Conservation (phyloP, 1,284 basidiomycete species). For the Cryptococcus floricola region DNA sequence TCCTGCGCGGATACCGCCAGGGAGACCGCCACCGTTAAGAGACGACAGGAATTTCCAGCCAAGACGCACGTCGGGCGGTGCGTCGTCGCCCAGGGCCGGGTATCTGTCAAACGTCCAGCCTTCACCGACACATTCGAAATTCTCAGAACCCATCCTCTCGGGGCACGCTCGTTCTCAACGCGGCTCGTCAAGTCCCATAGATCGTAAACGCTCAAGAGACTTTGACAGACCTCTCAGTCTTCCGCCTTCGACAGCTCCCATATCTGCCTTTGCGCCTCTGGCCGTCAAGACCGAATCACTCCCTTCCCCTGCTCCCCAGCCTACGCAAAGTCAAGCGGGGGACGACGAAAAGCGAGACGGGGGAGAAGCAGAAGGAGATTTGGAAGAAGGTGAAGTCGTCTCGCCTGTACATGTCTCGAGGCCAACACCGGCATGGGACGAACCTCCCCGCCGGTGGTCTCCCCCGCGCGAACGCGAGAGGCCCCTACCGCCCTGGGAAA, state of each 20-base stretch:
- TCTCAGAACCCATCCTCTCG: constrained; percentile 7
- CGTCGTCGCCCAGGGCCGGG: too few species aligned
- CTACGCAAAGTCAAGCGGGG: too few species aligned
- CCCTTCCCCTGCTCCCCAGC: neutral
- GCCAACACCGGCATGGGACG: neutral
- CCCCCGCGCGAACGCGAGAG: constrained; percentile 14
- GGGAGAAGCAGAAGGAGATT: constrained; percentile 21
- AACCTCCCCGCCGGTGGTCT: constrained; percentile 9
- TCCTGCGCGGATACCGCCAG: constrained; percentile 12
- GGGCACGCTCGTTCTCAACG: constrained; percentile 26
- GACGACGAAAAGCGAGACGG: neutral
- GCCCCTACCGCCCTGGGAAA: constrained; percentile 17
- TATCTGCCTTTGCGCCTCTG: neutral
- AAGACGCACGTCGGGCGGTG: constrained; percentile 3
- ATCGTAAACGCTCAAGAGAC: constrained; percentile 6
- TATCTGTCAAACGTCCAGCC: constrained; percentile 4
- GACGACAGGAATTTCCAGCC: constrained; percentile 1
- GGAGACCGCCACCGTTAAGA: constrained; percentile 1
- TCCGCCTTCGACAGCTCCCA: constrained; percentile 7
- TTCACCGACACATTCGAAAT: constrained; percentile 6
- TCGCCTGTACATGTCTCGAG: constrained; percentile 29
- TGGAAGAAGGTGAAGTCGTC: constrained; percentile 45
- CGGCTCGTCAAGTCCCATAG: constrained; percentile 31
- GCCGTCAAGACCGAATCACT: neutral
- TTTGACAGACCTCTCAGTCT: neutral